A percentile compares a stretch with the other conserved stretches of the same genome.
Evolutionary conservation across 2,329 filamentous ascomycete species (phyloP).

Genomic region (Penicillium sp.): DNA sequence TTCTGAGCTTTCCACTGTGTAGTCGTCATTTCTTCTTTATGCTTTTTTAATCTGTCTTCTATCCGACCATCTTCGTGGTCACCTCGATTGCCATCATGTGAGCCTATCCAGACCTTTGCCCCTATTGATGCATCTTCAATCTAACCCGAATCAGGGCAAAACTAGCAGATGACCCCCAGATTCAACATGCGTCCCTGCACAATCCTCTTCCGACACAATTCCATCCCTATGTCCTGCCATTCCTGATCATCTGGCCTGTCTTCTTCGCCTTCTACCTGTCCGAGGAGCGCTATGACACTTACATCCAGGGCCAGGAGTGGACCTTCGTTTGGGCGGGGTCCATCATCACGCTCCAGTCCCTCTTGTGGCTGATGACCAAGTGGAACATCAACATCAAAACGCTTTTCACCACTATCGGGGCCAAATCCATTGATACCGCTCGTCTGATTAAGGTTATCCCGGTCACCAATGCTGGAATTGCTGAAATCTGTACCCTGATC

Average conservation of each 20-base stretch:
- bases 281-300: conserved; percentile 78
- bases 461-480: conserved; percentile 79
- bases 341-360: conserved; percentile 83
- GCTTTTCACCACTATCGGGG: conserved; percentile 74
- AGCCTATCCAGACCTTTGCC: conserved; percentile 12
- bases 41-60: conserved; percentile 23
- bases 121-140: conserved; percentile 3
- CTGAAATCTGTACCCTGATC: conserved; percentile 81
- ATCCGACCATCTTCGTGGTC: conserved; percentile 32
- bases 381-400: conserved; percentile 91
- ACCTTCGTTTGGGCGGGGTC: conserved; percentile 91
- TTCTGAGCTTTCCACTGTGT: conserved; percentile 9
- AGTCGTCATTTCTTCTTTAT: conserved; percentile 21
- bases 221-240: conserved; percentile 92
- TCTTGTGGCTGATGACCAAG: conserved; percentile 93
- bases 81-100: conserved; percentile 34
- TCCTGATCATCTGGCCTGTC: conserved; percentile 84
- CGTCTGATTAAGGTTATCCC: conserved; percentile 91
- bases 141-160: conserved; percentile 58
- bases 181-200: conserved; percentile 82
- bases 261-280: conserved; percentile 88
- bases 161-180: conserved; percentile 89
- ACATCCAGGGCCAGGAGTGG: conserved; percentile 95
- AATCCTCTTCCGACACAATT: conserved; percentile 78
- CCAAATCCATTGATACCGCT: conserved; percentile 69